phyloP scores from a whole-genome alignment of 2,329 filamentous ascomycete genomes.

The Aureobasidium lini region DNA sequence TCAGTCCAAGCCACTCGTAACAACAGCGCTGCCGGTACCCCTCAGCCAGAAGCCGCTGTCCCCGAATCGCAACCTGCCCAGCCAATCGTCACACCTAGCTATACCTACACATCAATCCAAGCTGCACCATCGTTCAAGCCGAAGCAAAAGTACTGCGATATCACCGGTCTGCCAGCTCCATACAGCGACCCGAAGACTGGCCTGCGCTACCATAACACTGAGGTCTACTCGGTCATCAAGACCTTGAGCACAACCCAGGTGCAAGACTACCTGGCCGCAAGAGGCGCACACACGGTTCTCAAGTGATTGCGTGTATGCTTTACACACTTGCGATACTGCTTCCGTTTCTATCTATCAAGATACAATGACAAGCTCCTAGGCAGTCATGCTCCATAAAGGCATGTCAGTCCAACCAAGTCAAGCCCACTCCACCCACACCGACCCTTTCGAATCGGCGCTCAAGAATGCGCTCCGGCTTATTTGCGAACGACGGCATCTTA shows the following conservation, averaged over 20 bases:
- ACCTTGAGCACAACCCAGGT: constrained; percentile 71
- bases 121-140: constrained; percentile 77
- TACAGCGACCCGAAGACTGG: constrained; percentile 95
- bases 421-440: constrained; percentile 80
- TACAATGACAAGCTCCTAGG: not conserved
- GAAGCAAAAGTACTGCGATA: constrained; percentile 86
- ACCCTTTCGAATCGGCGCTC: constrained; percentile 71
- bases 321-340: not conserved
- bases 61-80: constrained; percentile 49
- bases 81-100: constrained; percentile 49
- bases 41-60: constrained; percentile 51
- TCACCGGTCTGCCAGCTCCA: constrained; percentile 84
- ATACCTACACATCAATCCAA: constrained; percentile 93
- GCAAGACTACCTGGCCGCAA: constrained; percentile 81
- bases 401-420: constrained; percentile 92
- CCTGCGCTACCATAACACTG: constrained; percentile 84
- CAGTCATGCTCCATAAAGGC: not conserved
- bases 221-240: constrained; percentile 80
- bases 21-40: constrained; percentile 73
- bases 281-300: constrained; percentile 86
- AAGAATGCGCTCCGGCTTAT: constrained; percentile 99
- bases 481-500: constrained; percentile 59
- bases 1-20: constrained; percentile 53
- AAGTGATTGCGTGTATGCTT: constrained; percentile 52
- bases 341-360: not conserved